Evolutionary conservation across 352 stramenopile genomes (phyloP).

Genomic region (Phytophthora lateralis): DNA sequence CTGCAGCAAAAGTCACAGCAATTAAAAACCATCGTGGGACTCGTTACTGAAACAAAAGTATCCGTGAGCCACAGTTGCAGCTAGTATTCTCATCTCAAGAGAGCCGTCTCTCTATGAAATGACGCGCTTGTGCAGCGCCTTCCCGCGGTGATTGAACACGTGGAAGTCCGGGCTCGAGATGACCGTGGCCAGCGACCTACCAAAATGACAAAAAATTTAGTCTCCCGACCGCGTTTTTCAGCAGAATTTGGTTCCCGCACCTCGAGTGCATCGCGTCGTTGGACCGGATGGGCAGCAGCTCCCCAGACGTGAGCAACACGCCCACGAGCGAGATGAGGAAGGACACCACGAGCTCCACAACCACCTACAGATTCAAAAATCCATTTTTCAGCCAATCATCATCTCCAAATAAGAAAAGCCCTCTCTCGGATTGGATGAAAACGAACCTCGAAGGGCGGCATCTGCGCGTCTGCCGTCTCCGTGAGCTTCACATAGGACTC

Average conservation of each 20-base stretch:
- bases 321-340: conserved; percentile 73
- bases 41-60: conserved; percentile 9
- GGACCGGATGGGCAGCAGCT: conserved; percentile 77
- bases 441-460: conserved; percentile 64
- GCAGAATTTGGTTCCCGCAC: conserved; percentile 30
- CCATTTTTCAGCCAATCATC: conserved; percentile 14
- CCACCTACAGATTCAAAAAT: conserved; percentile 42
- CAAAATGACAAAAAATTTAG: conserved; percentile 12
- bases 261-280: conserved; percentile 68
- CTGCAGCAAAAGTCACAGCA: conserved; percentile 14
- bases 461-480: conserved; percentile 72
- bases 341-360: conserved; percentile 69
- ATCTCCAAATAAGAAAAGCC: not conserved
- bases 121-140: conserved; percentile 75
- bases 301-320: conserved; percentile 71
- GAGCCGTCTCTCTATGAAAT: conserved; percentile 31
- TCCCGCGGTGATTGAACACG: conserved; percentile 84
- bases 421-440: conserved; percentile 5
- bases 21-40: not conserved
- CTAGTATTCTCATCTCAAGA: not conserved
- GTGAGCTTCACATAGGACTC: conserved; percentile 78
- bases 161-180: conserved; percentile 77
- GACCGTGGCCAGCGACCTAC: conserved; percentile 67
- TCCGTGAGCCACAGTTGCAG: not conserved
- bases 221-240: conserved; percentile 1